Evolutionary conservation across 2,329 filamentous ascomycete species (phyloP), one percentile per base, ranked within the genome.

Genomic region (Apiospora aurea): DNA sequence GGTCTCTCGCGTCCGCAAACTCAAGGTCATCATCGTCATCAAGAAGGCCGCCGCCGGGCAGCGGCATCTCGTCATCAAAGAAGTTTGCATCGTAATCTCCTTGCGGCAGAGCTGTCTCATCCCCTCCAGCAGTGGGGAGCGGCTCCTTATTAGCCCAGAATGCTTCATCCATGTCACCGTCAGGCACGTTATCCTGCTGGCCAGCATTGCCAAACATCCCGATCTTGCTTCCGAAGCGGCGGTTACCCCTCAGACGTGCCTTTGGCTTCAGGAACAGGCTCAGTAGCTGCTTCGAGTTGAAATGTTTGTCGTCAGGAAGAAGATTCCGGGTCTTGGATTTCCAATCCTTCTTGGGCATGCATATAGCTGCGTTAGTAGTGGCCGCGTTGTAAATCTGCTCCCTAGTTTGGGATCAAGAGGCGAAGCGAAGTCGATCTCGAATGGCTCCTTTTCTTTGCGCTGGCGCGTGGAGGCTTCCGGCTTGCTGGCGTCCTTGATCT

Each of bases 31-130:
- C 91, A 70, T 93, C 92, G 57, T 92, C 91, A 41, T 87, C 86
- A 24, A 88, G 86, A 29, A 86, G 82, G 67, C 87, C 85, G 5
- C 86, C 90, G 14, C 89, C 91, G 1, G 89, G 85, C 77, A 94
- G 89, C 1, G 92, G 91, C 75, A 95, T 85, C 1, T 89, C 92
- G 76, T 96, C 94, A 78, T 98, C 96, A 85, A 98, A 99, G 88
- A 98, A 99, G 82, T 98, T 93, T 72, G 96, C 96, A 80, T 98
- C 95, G 82, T 98, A 99, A 79, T 97, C 92, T 73, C 95, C 95
- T 76, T 90, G 86, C 2, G 88, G 87, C 49, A 88, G 81, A 1
- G 83, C 87, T 3, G 85, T 88, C 64, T 90, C 90, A 34, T 92
- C 91, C 69, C 77, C 74, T 64, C 80, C 80, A 10, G 29, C 14